Conservation (phyloP, 1,284 basidiomycete genomes). For the Cryptococcus sp. region DNA sequence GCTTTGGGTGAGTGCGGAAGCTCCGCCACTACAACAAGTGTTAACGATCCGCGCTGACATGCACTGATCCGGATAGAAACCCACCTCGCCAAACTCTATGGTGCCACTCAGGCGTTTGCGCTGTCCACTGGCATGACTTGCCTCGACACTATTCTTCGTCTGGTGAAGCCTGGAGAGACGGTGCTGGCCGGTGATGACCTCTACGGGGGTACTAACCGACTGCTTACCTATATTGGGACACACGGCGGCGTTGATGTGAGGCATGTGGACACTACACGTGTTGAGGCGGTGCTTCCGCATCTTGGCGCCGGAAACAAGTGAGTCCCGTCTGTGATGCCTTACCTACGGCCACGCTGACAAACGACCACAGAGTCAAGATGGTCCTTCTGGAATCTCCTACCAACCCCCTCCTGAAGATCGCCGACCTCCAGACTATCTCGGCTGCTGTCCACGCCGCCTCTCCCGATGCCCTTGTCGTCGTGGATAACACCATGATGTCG, state of each 20-base stretch:
- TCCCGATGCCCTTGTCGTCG: constrained; percentile 79
- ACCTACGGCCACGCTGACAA: constrained; percentile 6
- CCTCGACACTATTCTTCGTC: constrained; percentile 87
- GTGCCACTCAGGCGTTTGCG: constrained; percentile 79
- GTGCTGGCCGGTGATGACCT: constrained; percentile 96
- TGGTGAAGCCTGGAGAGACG: constrained; percentile 91
- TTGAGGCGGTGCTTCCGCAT: constrained; percentile 58
- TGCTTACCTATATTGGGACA: constrained; percentile 83
- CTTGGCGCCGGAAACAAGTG: constrained; percentile 62
- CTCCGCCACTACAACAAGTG: not conserved
- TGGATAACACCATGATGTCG: constrained; percentile 99
- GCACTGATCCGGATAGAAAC: constrained; percentile 62
- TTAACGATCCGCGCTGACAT: constrained; percentile 1
- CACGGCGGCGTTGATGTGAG: constrained; percentile 87
- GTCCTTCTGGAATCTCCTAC: constrained; percentile 96
- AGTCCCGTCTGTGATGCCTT: constrained; percentile 5
- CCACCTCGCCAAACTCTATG: constrained; percentile 91
- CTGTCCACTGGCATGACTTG: constrained; percentile 98
- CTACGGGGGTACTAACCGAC: constrained; percentile 95
- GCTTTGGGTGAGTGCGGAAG: constrained; percentile 68
- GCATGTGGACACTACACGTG: constrained; percentile 85
- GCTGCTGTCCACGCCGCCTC: constrained; percentile 74
- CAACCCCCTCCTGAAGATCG: constrained; percentile 94
- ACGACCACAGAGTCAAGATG: constrained; percentile 58
- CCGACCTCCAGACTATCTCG: constrained; percentile 78